phyloP scores from a whole-genome alignment of 805 yeast genomes.

The Yarrowia sp. region DNA sequence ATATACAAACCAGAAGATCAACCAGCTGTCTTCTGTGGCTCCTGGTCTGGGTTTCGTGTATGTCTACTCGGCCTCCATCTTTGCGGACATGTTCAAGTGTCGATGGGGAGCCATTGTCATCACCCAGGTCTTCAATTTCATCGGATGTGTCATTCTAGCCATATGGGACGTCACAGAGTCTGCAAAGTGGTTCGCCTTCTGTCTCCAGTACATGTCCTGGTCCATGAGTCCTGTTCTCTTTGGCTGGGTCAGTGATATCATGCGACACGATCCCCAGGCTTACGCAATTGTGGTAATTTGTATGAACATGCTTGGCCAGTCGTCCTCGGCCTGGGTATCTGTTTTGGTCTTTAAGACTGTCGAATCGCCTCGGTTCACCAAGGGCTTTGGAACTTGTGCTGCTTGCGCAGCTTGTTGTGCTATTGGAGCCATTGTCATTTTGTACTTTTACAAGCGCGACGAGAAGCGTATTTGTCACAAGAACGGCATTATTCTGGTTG shows the following conservation, averaged over 20 bases:
- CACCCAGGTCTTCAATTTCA: conserved; percentile 44
- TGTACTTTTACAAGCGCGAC: conserved; percentile 54
- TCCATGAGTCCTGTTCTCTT: conserved; percentile 58
- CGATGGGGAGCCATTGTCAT: conserved; percentile 49
- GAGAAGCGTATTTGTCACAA: conserved; percentile 48
- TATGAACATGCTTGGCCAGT: conserved; percentile 52
- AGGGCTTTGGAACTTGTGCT: conserved; percentile 34
- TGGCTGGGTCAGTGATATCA: conserved; percentile 56
- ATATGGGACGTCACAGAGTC: conserved; percentile 54
- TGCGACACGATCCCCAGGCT: conserved; percentile 50
- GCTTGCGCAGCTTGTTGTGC: conserved; percentile 28
- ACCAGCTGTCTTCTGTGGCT: conserved; percentile 52
- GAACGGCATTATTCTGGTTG: conserved; percentile 45
- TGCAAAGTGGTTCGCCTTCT: conserved; percentile 61
- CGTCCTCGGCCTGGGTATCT: conserved; percentile 55
- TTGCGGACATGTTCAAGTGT: conserved; percentile 52
- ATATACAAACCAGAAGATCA: conserved; percentile 31
- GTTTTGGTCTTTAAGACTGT: conserved; percentile 43
- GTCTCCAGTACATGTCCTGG: conserved; percentile 56
- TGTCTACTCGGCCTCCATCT: conserved; percentile 30
- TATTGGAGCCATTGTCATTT: conserved; percentile 41
- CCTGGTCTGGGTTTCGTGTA: conserved; percentile 57
- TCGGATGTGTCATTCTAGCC: conserved; percentile 51
- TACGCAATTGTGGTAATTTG: conserved; percentile 50
- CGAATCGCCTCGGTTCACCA: conserved; percentile 35